Conservation (phyloP, 108 stramenopile genomes). For the Fistulifera solaris region DNA sequence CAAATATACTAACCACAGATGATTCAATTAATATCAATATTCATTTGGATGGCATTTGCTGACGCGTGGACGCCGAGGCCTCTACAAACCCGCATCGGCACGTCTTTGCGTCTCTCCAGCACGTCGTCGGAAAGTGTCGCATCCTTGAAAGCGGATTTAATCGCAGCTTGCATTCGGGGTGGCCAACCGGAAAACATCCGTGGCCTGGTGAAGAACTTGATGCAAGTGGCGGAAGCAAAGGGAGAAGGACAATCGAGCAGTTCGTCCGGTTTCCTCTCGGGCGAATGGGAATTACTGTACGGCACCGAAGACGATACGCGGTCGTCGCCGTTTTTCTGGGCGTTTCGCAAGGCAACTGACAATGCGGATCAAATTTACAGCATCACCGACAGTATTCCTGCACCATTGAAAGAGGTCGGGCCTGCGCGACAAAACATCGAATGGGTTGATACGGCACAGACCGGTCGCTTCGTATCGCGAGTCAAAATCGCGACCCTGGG, state of each 20-base stretch:
- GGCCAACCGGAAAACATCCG: constrained; percentile 14
- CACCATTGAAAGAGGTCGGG: constrained; percentile 74
- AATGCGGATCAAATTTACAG: constrained; percentile 69
- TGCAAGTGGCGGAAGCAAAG: constrained; percentile 21
- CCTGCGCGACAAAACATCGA: constrained; percentile 73
- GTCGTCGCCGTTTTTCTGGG: constrained; percentile 84
- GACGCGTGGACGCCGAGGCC: too few species aligned
- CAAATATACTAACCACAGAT: too few species aligned
- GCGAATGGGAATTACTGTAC: constrained; percentile 75
- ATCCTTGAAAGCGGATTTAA: too few species aligned
- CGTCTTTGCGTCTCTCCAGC: too few species aligned
- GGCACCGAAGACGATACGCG: constrained; percentile 72
- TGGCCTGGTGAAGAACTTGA: constrained; percentile 16
- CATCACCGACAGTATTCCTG: constrained; percentile 74
- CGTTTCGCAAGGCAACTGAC: constrained; percentile 71
- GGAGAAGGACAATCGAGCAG: neutral
- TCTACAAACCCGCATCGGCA: too few species aligned
- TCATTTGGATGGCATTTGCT: too few species aligned
- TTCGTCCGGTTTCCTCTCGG: constrained; percentile 27
- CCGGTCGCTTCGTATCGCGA: constrained; percentile 55
- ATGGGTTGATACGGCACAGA: constrained; percentile 27
- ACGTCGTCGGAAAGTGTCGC: too few species aligned
- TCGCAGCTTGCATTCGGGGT: too few species aligned
- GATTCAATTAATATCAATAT: too few species aligned
- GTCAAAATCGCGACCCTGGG: constrained; percentile 79